These are phyloP conservation scores for Mortierella sp. DNA, from an alignment of 371 early-diverging fungal genomes.

Conservation along the genomic window DNA sequence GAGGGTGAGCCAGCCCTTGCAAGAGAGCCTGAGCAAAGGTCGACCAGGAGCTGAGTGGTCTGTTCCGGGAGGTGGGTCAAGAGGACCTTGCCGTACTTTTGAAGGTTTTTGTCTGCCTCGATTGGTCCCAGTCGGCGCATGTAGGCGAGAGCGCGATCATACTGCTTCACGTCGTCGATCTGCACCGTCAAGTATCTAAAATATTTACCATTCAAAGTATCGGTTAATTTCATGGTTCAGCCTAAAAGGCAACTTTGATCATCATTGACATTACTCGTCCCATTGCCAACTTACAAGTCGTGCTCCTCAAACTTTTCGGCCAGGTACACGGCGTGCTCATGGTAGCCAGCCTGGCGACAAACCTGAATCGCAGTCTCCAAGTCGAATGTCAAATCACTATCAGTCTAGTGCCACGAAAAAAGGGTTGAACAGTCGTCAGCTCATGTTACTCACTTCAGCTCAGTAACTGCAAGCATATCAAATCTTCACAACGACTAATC, in stretches of 20 bases:
- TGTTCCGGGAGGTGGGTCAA: constrained; percentile 79
- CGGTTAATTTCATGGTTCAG: no score
- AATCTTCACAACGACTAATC: background rate
- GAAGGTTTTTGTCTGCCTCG: constrained; percentile 75
- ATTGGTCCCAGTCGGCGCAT: constrained; percentile 69
- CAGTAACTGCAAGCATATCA: no score
- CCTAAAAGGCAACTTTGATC: no score
- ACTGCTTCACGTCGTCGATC: constrained; percentile 90
- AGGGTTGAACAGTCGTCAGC: background rate
- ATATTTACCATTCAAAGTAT: background rate
- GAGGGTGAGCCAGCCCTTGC: constrained; percentile 4
- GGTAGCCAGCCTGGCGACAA: constrained; percentile 92
- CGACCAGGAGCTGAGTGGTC: constrained; percentile 85
- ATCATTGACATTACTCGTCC: no score
- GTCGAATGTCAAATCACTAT: constrained; percentile 84
- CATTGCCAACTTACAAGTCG: constrained; percentile 70
- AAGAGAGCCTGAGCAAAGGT: constrained; percentile 74
- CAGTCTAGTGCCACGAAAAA: constrained; percentile 51
- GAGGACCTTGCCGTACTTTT: constrained; percentile 84
- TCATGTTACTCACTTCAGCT: background rate
- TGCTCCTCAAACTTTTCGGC: constrained; percentile 86
- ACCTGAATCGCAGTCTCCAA: constrained; percentile 94
- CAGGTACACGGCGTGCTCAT: constrained; percentile 88
- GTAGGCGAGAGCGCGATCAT: constrained; percentile 78
- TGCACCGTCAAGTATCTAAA: constrained; percentile 76